phyloP scores from a whole-genome alignment of 139 green algal genomes.

The Trebouxia sp. region DNA sequence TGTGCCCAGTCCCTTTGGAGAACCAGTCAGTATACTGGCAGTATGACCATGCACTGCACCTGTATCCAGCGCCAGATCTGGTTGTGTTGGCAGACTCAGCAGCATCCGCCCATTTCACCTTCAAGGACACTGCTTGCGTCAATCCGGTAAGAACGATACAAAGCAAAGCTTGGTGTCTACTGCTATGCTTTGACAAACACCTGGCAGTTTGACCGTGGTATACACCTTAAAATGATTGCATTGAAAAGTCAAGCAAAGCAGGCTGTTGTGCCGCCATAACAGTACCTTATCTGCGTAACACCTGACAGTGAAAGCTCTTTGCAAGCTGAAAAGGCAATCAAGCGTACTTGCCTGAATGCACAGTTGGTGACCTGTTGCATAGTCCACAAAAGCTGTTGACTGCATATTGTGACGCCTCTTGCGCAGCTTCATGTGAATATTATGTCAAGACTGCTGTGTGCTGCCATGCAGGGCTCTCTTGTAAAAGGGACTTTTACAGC shows the following conservation, averaged over 20 bases:
- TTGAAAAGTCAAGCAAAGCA: too few species aligned
- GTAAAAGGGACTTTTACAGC: conserved; percentile 59
- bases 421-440: too few species aligned
- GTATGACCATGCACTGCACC: conserved; percentile 76
- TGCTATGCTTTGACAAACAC: background rate
- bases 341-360: too few species aligned
- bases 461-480: conserved; percentile 66
- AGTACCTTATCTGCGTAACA: too few species aligned
- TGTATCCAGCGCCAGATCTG: conserved; percentile 85
- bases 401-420: too few species aligned
- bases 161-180: background rate
- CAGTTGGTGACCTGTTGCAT: too few species aligned
- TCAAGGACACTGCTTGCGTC: conserved; percentile 68
- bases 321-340: too few species aligned
- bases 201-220: background rate
- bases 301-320: too few species aligned
- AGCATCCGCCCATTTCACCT: conserved; percentile 47
- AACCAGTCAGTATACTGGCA: conserved; percentile 75
- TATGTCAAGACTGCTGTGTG: too few species aligned
- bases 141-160: conserved; percentile 62
- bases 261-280: too few species aligned
- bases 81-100: conserved; percentile 78
- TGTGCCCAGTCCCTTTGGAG: conserved; percentile 87
- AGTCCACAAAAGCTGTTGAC: too few species aligned
- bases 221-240: background rate